Conservation (phyloP, 176 grass and related monocot genomes). For the Zea mays region Zm-B73-REFERENCE-NAM-5.0 NC_050100.1:10767001-10767500, state of each 20-base stretch:
- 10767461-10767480: neutral
- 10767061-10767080: slow-evolving; percentile 19
- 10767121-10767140: neutral
- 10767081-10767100: slow-evolving; percentile 20
- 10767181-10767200: neutral
- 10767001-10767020: neutral
- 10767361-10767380: neutral
- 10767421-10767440: neutral
- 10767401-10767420: neutral
- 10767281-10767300: neutral
- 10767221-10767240: neutral
- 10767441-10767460: neutral
- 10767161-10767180: neutral
- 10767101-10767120: slow-evolving; percentile 19
- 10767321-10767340: neutral
- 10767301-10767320: too few species aligned
- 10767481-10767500: neutral
- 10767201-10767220: neutral
- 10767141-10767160: neutral
- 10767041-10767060: slow-evolving; percentile 3
- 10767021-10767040: slow-evolving; percentile 12
- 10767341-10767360: neutral
- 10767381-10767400: neutral
- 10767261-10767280: neutral
- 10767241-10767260: neutral